phyloP scores from a whole-genome alignment of 192 early-diverging fungal genomes.

The Rhizophagus prolifer region DNA sequence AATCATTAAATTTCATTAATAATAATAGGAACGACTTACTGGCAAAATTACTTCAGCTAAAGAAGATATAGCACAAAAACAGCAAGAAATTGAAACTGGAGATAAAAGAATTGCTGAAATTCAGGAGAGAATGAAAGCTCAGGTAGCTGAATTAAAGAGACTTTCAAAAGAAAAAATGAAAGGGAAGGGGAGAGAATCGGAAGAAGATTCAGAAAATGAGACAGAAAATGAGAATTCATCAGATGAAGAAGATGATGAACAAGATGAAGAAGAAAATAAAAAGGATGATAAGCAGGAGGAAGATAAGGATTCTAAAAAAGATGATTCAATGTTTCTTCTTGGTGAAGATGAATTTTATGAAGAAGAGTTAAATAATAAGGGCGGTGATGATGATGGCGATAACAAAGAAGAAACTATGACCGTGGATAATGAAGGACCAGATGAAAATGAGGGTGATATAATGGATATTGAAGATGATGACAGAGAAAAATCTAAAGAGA shows the following conservation, averaged over 20 bases:
- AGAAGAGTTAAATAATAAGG: background rate
- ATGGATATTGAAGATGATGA: background rate
- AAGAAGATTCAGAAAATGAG: slow-evolving; percentile 26
- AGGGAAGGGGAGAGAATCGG: background rate
- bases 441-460: background rate
- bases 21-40: background rate
- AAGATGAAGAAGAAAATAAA: too few species aligned
- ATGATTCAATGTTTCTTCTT: too few species aligned
- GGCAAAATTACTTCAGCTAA: background rate
- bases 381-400: background rate
- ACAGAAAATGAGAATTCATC: slow-evolving; percentile 43
- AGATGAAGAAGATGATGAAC: slow-evolving; percentile 32
- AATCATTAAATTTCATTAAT: background rate
- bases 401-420: background rate
- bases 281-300: too few species aligned
- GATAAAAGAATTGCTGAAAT: background rate
- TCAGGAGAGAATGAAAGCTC: slow-evolving; percentile 10
- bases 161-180: slow-evolving; percentile 20
- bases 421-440: background rate
- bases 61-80: background rate
- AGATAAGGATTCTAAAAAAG: too few species aligned
- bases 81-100: background rate
- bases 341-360: slow-evolving; percentile 23
- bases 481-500: background rate
- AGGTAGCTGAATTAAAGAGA: background rate